Evolutionary conservation across 148 eudicot genomes (phyloP).

Genomic region (Dysphania ambrosioides): DNA sequence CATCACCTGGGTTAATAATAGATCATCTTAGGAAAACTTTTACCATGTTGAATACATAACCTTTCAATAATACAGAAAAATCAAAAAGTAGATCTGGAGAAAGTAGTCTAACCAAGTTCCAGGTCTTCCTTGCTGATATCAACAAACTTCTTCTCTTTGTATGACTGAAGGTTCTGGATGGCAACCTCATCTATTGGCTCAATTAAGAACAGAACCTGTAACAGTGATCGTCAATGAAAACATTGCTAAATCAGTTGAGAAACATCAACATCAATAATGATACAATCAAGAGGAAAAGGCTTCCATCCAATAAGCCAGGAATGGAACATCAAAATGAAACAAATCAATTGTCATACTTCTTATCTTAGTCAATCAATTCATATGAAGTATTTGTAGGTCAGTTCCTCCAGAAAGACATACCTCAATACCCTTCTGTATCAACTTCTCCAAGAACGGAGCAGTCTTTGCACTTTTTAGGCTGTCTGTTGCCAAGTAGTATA

Average conservation of each 20-base stretch:
- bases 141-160: slow-evolving; percentile 97
- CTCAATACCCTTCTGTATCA: slow-evolving; percentile 87
- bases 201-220: slow-evolving; percentile 43
- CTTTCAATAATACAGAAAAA: neutral
- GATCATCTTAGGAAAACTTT: slow-evolving; percentile 4
- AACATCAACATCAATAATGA: neutral
- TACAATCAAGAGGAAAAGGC: neutral
- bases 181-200: slow-evolving; percentile 99
- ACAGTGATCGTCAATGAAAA: slow-evolving; percentile 2
- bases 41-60: neutral
- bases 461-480: slow-evolving; percentile 90
- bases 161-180: slow-evolving; percentile 89
- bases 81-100: neutral
- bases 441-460: slow-evolving; percentile 96
- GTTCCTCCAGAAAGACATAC: slow-evolving; percentile 31
- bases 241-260: neutral
- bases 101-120: slow-evolving; percentile 70
- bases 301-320: neutral
- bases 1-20: slow-evolving; percentile 51
- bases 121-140: slow-evolving; percentile 99
- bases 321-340: neutral
- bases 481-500: slow-evolving; percentile 91
- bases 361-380: too few relatives aligned
- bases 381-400: neutral
- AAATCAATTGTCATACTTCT: neutral